Evolutionary conservation across 305 asterid genomes (phyloP).

Genomic region (Coffea humblotiana): DNA sequence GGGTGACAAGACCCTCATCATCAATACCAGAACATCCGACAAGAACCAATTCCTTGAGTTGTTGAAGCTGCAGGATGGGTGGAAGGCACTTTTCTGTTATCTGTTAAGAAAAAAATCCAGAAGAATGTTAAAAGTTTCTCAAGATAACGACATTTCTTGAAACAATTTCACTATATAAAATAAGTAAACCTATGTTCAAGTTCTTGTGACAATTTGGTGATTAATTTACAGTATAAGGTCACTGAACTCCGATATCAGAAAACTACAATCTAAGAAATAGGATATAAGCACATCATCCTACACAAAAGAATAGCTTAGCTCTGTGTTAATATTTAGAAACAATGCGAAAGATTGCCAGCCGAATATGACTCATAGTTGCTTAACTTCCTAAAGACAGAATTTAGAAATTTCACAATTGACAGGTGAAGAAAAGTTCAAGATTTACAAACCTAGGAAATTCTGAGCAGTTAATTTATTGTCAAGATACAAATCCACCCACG

Average conservation of each 20-base stretch:
- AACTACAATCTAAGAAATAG: background rate
- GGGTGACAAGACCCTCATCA: slow-evolving; percentile 28
- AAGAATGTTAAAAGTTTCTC: background rate
- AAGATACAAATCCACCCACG: background rate
- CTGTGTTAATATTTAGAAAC: too few species aligned
- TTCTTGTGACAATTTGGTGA: background rate
- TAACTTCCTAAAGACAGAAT: background rate
- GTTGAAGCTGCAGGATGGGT: slow-evolving; percentile 29
- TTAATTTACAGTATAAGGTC: background rate
- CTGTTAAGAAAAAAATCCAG: slow-evolving; percentile 17
- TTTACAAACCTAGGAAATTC: background rate
- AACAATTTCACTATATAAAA: background rate
- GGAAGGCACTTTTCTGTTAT: slow-evolving; percentile 32
- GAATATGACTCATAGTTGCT: too few species aligned
- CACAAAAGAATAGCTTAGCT: too few species aligned
- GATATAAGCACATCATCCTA: too few species aligned
- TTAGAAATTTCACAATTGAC: background rate
- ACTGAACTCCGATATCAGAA: background rate
- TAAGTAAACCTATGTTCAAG: too few species aligned
- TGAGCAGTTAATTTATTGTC: background rate
- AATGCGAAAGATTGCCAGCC: too few species aligned
- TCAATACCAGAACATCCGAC: slow-evolving; percentile 35
- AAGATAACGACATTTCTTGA: background rate
- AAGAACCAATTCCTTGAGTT: slow-evolving; percentile 34
- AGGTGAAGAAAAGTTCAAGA: background rate